These are phyloP conservation scores for Hypoxylon intermedium DNA, from an alignment of 495 filamentous ascomycete genomes.

Conservation along the genomic window DNA sequence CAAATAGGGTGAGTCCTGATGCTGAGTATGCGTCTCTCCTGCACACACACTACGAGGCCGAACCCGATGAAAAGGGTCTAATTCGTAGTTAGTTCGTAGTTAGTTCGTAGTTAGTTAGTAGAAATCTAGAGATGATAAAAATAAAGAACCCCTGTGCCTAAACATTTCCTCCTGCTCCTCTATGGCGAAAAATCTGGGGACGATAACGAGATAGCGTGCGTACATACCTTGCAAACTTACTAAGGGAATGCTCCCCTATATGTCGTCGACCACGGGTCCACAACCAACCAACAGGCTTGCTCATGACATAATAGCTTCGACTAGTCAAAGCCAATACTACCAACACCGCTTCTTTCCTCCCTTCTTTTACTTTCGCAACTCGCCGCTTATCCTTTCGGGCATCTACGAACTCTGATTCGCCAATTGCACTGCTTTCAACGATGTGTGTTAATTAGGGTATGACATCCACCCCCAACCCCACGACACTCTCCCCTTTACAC, in stretches of 20 bases:
- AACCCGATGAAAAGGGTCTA: background rate
- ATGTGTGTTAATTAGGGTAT: background rate
- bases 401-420: slow-evolving; percentile 2
- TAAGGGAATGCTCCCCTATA: background rate
- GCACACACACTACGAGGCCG: no score
- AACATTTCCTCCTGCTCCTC: slow-evolving; percentile 1
- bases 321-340: background rate
- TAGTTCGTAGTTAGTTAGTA: no score
- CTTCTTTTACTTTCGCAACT: slow-evolving; percentile 7
- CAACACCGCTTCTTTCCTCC: slow-evolving; percentile 14
- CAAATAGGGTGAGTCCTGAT: background rate
- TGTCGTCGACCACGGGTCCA: no score
- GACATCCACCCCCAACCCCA: no score
- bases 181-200: slow-evolving; percentile 17
- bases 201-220: slow-evolving; percentile 12
- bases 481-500: background rate
- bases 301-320: slow-evolving; percentile 31
- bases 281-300: slow-evolving; percentile 1
- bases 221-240: slow-evolving; percentile 4
- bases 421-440: background rate
- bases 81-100: no score
- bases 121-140: slow-evolving; percentile 2
- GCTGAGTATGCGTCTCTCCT: background rate
- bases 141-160: slow-evolving; percentile 6
- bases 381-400: slow-evolving; percentile 13